Evolutionary conservation across 345 rosid species (phyloP).

Genomic region (Corymbia maculata): DNA sequence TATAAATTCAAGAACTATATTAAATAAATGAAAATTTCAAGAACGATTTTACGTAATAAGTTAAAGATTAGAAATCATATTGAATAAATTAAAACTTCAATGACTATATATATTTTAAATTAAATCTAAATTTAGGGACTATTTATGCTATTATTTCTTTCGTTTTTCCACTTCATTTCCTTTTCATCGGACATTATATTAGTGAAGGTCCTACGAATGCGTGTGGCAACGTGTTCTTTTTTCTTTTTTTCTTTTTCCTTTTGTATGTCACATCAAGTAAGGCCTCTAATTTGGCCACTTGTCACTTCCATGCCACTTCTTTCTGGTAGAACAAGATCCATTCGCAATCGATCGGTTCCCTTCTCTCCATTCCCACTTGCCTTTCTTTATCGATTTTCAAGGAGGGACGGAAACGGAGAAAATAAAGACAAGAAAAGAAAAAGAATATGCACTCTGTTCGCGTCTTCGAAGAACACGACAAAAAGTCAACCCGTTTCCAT

Average conservation of each 20-base stretch:
- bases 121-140: too few relatives aligned
- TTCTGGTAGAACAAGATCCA: background rate
- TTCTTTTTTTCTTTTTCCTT: background rate
- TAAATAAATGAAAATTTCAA: background rate
- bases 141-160: background rate
- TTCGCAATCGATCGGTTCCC: background rate
- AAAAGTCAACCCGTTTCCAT: background rate
- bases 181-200: background rate
- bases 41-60: background rate
- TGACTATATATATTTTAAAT: too few relatives aligned
- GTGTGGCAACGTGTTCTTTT: background rate
- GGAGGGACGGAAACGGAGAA: background rate
- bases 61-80: too few relatives aligned
- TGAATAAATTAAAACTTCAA: too few relatives aligned
- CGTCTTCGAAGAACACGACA: background rate
- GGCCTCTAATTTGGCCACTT: background rate
- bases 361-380: background rate
- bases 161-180: background rate
- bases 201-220: background rate
- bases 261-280: too few relatives aligned
- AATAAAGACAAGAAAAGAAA: background rate
- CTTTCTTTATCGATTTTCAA: background rate
- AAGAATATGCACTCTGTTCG: background rate
- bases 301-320: background rate
- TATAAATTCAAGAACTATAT: too few relatives aligned